Percentiles rank a stretch among this genome's conserved stretches.
Evolutionary conservation across 768 basidiomycete genomes (phyloP).

Genomic region (Chalciporus pseudorubinellus): DNA sequence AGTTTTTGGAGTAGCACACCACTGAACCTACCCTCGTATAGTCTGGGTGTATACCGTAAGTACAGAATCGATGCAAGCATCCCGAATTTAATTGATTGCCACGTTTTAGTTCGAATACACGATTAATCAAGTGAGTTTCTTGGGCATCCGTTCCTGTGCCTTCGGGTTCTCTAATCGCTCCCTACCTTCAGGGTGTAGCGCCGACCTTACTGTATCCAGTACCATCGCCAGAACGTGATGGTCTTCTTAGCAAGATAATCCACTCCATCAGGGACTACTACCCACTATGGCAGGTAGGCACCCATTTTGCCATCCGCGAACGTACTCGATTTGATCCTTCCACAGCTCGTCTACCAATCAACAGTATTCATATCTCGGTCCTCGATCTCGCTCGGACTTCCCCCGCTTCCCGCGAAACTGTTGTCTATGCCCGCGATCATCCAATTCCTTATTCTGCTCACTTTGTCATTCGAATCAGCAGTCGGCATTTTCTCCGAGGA

Average conservation of each 20-base stretch:
- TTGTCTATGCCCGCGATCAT: slow-evolving; percentile 75
- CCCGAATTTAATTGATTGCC: not conserved
- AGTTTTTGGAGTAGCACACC: not conserved
- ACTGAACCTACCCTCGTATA: slow-evolving; percentile 18
- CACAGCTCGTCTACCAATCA: slow-evolving; percentile 78
- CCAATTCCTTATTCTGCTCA: slow-evolving; percentile 62
- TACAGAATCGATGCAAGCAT: slow-evolving; percentile 3
- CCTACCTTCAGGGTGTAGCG: slow-evolving; percentile 63
- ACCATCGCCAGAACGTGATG: slow-evolving; percentile 57
- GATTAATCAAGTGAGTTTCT: slow-evolving; percentile 70
- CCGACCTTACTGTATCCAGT: slow-evolving; percentile 89
- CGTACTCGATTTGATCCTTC: not conserved
- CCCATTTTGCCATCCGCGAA: slow-evolving; percentile 5
- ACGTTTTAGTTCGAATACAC: slow-evolving; percentile 81
- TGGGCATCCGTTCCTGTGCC: not conserved
- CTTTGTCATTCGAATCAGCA: slow-evolving; percentile 64
- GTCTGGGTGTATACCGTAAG: slow-evolving; percentile 65
- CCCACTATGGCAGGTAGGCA: slow-evolving; percentile 84
- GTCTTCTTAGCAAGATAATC: slow-evolving; percentile 73
- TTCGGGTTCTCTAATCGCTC: not conserved
- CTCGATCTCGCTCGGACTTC: slow-evolving; percentile 80
- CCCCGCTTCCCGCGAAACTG: slow-evolving; percentile 66
- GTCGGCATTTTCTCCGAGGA: slow-evolving; percentile 59
- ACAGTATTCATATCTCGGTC: slow-evolving; percentile 94
- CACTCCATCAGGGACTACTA: slow-evolving; percentile 89